Base-by-base conservation (phyloP, 805 yeast genomes). In the Tetrapisispora iriomotensis region DNA sequence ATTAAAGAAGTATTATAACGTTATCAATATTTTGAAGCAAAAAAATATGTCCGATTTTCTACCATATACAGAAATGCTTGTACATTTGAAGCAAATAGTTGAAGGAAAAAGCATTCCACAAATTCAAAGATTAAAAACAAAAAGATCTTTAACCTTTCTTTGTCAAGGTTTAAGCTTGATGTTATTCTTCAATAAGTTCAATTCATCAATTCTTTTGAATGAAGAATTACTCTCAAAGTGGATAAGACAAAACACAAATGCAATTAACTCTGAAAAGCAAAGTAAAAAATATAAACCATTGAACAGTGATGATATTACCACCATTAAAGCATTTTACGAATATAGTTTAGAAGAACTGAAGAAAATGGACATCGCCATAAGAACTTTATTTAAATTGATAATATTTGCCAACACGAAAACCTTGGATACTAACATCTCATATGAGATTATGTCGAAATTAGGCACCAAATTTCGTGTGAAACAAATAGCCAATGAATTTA, bases 251-350 rank as follows among this genome's bases (percentile, higher is more conserved):
- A 5, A 29, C 8, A 40, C 32, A n/a, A 27, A 21, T 13, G 27
- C 18, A 32, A 24, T 24, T 8, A 23, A 10, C 17, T 19, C n/a
- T 4, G n/a, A 6, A 2, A 21, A 15, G 20, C 13, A 8, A 21
- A 20, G 15, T n/a, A 37, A 13, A 29, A 23, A 24, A 12, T 30
- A 28, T 12, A 48, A 45, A 29, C 35, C 31, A 13, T 38, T 54
- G n/a, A 52, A 50, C 23, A 56, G 56, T 6, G 63, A 58, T 34
- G 56, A 52, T 27, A 43, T 56, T 29, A 47, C 43, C 25, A 46
- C 48, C 7, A 54, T 58, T 5, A 54, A 54, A 32, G 42, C 44
- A 20, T 52, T 58, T 34, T 36, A 54, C 15, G 50, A 51, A 27
- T 53, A 49, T 34, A 53, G 50, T 37, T 36, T 44, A 3, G 34